Base-by-base conservation (phyloP, 371 early-diverging fungal genomes). In the Apophysomyces sp. region DNA sequence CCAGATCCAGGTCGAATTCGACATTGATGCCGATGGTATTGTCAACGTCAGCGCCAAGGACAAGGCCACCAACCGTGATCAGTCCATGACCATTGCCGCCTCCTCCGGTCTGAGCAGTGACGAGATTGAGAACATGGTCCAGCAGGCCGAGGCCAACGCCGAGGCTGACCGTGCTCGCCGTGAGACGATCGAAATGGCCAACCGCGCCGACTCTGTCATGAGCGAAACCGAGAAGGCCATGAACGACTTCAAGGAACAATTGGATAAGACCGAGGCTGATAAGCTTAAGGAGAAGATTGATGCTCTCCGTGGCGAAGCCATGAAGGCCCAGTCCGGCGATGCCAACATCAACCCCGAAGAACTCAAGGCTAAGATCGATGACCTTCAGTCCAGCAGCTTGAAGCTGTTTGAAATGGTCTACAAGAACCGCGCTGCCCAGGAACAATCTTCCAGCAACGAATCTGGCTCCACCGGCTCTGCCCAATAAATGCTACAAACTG, bases 1-100 rank as follows among this genome's bases (percentile, higher is more conserved):
- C 66, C 87, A 94, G 72, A 86, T 94, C 63, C 91, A 93, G 73
- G 99, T 99, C 57, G 92, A 96, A 51, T 99, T 99, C 76, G 98
- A 99, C 76, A 96, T 98, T 73, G 99, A 99, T 82, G 97, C 98
- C 9, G 97, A 99, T 77, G 99, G 99, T 78, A 99, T 99, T 73
- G 96, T 97, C 74, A 98, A 97, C 70, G 99, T 99, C 34, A 80
- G 87, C 36, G 99, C 99, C 68, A 93, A 93, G 85, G 99, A 99
- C 86, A 92, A 94, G 84, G 92, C 93, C 58, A 97, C 98, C 63
- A 90, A 92, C 76, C 91, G 91, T 58, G 95, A 96, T 76, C 97
- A 96, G 80, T 90, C 93, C 69, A 71, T 98, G 80, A 96, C 98
- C 60, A 94, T 99, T 72, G 92, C 95, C 52, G 98, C 98, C 51